phyloP scores from a whole-genome alignment of 1,284 basidiomycete genomes.

The Ustilago crameri region DNA sequence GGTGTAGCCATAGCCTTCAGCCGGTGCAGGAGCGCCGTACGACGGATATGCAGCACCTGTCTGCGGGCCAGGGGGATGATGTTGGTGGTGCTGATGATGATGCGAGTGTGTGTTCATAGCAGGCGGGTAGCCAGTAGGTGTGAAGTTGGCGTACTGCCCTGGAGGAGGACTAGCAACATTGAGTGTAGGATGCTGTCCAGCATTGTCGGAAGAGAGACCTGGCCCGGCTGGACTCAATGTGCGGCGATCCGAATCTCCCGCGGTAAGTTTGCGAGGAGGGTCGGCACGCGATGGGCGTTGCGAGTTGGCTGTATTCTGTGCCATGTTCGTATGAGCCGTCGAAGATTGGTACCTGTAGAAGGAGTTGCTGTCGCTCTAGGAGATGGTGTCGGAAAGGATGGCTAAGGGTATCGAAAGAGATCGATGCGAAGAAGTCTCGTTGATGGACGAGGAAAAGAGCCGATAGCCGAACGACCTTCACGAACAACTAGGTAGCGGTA shows the following conservation, averaged over 20 bases:
- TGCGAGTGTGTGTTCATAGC: slow-evolving; percentile 6
- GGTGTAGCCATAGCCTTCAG: slow-evolving; percentile 15
- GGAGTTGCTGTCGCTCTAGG: neutral
- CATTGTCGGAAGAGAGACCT: slow-evolving; percentile 3
- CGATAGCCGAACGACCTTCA: slow-evolving; percentile 15
- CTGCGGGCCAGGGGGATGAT: slow-evolving; percentile 5
- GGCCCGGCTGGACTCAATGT: slow-evolving; percentile 6
- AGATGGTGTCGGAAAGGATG: neutral
- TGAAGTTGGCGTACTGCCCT: slow-evolving; percentile 9
- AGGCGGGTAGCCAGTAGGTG: slow-evolving; percentile 21
- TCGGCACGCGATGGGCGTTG: slow-evolving; percentile 23
- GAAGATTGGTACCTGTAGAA: neutral
- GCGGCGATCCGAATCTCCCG: slow-evolving; percentile 24
- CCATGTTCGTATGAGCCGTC: slow-evolving; percentile 10
- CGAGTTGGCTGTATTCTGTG: slow-evolving; percentile 16
- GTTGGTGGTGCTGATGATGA: slow-evolving; percentile 4
- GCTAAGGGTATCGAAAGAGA: slow-evolving; percentile 1
- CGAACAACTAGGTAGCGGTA: neutral
- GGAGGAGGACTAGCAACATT: slow-evolving; percentile 23
- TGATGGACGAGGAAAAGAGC: slow-evolving; percentile 10
- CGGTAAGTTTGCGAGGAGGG: slow-evolving; percentile 12
- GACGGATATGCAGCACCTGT: slow-evolving; percentile 2
- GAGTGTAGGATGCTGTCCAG: slow-evolving; percentile 6
- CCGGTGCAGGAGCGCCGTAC: slow-evolving; percentile 6
- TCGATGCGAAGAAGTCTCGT: slow-evolving; percentile 10